Base-by-base conservation (phyloP, 495 filamentous ascomycete genomes). In the Bryoglossum gracile region DNA sequence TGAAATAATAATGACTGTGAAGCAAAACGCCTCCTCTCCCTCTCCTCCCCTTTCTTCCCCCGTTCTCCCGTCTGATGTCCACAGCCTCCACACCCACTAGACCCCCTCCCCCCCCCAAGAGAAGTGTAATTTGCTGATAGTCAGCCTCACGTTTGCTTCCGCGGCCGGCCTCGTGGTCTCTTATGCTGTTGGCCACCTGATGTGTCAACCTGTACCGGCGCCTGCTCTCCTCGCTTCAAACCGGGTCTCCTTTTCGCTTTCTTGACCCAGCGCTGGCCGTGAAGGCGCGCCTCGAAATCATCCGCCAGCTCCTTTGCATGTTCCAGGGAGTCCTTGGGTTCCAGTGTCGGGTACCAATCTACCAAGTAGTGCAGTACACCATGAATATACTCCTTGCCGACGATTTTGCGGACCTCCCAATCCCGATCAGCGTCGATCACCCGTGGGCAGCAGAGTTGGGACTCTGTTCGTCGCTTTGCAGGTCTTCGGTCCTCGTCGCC, bases 241-340 rank as follows among this genome's bases (percentile, higher is more conserved):
- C 44, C 26, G 6, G 13, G 44, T 13, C 13, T 13, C 38, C 39
- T 18, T 50, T 35, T 21, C 36, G 18, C 19, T 3, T 41, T 35
- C 24, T 41, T 47, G 35, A 28, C 50, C 50, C 19, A 23, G 19
- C n/a, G 39, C 21, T 40, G 3, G 33, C 23, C 50, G 40, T 16
- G 35, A 34, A 53, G 44, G 25, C 43, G 48, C 3, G 53, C 47
- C 43, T 51, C 25, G 28, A 50, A 56, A 24, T 56, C 39, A 52
- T 56, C 48, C 38, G 52, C 53, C 42, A 56, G 28, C 47, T 52
- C 48, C 43, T 46, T 56, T 43, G 39, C 42, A 46, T 51, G 13
- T 38, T 36, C 53, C 24, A 56, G 48, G 21, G 28, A 46, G 53
- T 48, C 19, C 21, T 47, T 22, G 26, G 47, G 53, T 34, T 18